Conservation (phyloP, 129 eudicot genomes). For the Pittosporum tobira region DNA sequence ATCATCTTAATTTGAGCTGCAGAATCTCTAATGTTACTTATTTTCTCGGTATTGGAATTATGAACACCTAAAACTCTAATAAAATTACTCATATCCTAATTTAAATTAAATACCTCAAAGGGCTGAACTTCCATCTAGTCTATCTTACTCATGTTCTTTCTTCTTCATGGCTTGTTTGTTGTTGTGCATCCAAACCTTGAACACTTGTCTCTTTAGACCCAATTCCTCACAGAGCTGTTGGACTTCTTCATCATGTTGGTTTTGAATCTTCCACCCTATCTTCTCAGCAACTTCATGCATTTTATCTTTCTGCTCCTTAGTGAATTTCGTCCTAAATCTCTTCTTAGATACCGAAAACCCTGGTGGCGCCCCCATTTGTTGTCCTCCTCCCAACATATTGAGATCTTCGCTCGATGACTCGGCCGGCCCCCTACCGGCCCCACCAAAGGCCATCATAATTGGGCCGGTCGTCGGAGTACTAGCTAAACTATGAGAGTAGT, state of each 20-base stretch:
- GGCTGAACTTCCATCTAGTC: too few relatives aligned
- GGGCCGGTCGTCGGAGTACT: constrained; percentile 8
- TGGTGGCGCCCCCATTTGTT: constrained; percentile 16
- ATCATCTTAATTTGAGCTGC: too few relatives aligned
- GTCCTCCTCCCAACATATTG: constrained; percentile 27
- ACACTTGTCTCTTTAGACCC: constrained; percentile 61
- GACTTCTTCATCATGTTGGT: constrained; percentile 57
- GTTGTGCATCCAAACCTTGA: constrained; percentile 86
- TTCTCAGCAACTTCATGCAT: constrained; percentile 59
- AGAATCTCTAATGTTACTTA: too few relatives aligned
- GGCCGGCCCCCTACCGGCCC: constrained; percentile 33
- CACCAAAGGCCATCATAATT: constrained; percentile 48
- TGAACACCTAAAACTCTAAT: too few relatives aligned
- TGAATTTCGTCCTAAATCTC: constrained; percentile 66
- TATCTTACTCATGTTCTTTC: constrained; percentile 24
- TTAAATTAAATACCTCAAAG: too few relatives aligned
- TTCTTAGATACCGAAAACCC: constrained; percentile 31
- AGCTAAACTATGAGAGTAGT: not conserved
- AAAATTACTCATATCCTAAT: too few relatives aligned
- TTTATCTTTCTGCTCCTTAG: constrained; percentile 48
- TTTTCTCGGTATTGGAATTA: too few relatives aligned
- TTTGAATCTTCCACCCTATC: constrained; percentile 73
- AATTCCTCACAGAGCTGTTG: constrained; percentile 40
- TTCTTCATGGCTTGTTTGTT: constrained; percentile 67
- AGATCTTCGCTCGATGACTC: constrained; percentile 79